A percentile compares a stretch with the other conserved stretches of the same genome.
Evolutionary conservation across 257 asterid species (phyloP).

Genomic region (Petrea volubilis): DNA sequence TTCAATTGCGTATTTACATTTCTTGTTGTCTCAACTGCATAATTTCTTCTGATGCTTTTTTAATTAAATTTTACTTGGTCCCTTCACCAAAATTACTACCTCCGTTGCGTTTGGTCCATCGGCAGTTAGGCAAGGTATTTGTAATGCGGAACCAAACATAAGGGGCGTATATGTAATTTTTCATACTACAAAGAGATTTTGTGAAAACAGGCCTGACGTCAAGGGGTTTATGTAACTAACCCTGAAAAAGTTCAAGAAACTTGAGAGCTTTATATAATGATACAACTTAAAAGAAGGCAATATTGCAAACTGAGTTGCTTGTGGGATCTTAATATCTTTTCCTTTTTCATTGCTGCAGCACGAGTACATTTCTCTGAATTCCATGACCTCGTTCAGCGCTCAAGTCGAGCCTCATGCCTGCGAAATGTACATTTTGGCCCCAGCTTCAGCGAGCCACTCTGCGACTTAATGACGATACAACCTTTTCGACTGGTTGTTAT

Average conservation of each 20-base stretch:
- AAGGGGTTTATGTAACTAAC: too few species aligned
- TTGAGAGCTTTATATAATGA: neutral
- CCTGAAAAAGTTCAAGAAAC: too few species aligned
- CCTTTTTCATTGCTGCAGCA: slow-evolving; percentile 73
- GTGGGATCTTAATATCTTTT: too few species aligned
- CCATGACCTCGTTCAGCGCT: slow-evolving; percentile 47
- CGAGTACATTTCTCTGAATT: slow-evolving; percentile 37
- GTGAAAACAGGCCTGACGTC: too few species aligned
- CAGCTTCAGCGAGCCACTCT: slow-evolving; percentile 25
- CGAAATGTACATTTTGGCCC: slow-evolving; percentile 60
- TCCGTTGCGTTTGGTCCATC: neutral
- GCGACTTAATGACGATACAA: too few species aligned
- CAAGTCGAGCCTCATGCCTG: slow-evolving; percentile 57
- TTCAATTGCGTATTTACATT: neutral
- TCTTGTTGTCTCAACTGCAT: neutral
- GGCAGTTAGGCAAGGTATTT: too few species aligned
- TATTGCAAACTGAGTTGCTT: too few species aligned
- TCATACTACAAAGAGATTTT: too few species aligned
- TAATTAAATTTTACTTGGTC: neutral
- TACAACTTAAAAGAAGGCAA: too few species aligned
- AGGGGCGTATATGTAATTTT: too few species aligned
- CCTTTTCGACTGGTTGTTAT: too few species aligned
- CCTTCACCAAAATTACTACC: neutral
- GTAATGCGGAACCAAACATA: too few species aligned
- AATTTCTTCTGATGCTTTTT: neutral